A percentile compares a stretch with the other conserved stretches of the same genome.
These are phyloP conservation scores for Nitzschia putrida DNA, from an alignment of 108 stramenopile genomes.

Conservation along the genomic window DNA sequence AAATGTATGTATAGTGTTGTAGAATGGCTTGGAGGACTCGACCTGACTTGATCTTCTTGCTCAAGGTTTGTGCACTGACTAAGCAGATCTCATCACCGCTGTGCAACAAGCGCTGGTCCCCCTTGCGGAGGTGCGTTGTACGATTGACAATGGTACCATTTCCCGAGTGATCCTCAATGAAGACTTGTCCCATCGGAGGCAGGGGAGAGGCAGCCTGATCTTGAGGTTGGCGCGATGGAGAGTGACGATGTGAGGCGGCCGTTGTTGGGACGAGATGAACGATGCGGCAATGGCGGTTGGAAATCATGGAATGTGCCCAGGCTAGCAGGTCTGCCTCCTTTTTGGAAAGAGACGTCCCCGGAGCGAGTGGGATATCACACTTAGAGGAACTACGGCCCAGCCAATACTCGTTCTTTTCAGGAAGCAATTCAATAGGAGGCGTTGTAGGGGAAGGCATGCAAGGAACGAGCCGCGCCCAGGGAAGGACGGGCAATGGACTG, in stretches of 20 bases:
- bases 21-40: slow-evolving; percentile 42
- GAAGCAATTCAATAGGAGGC: slow-evolving; percentile 25
- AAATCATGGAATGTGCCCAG: slow-evolving; percentile 72
- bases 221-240: neutral
- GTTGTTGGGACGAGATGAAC: slow-evolving; percentile 42
- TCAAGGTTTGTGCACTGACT: slow-evolving; percentile 72
- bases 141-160: slow-evolving; percentile 92
- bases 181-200: slow-evolving; percentile 41
- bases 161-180: slow-evolving; percentile 85
- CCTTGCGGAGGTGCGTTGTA: slow-evolving; percentile 58
- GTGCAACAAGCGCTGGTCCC: slow-evolving; percentile 81
- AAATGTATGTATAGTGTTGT: slow-evolving; percentile 70
- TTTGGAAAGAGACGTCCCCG: slow-evolving; percentile 23
- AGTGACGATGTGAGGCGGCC: neutral
- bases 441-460: slow-evolving; percentile 13
- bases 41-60: slow-evolving; percentile 45
- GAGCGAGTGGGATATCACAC: slow-evolving; percentile 43
- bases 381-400: slow-evolving; percentile 34
- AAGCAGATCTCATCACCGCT: slow-evolving; percentile 92
- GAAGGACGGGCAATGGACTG: slow-evolving; percentile 50
- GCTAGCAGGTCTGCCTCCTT: slow-evolving; percentile 33
- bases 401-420: slow-evolving; percentile 26
- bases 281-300: slow-evolving; percentile 80
- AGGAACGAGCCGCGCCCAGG: slow-evolving; percentile 70
- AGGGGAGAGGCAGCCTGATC: neutral